phyloP scores from a whole-genome alignment of 2,329 filamentous ascomycete species.

The Neofusicoccum sp. region DNA sequence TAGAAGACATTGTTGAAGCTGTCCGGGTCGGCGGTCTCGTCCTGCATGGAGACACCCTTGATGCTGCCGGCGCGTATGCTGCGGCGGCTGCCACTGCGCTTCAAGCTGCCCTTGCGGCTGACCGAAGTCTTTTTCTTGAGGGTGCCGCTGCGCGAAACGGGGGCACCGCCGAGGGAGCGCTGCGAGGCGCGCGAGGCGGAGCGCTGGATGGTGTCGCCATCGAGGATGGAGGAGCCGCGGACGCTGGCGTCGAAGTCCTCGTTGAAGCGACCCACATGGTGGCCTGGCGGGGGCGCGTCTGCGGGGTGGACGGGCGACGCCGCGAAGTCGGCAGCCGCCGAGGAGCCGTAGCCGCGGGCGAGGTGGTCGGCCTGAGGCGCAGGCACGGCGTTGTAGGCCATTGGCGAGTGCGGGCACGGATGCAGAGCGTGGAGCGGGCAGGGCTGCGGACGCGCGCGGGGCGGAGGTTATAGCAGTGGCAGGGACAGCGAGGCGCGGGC shows the following conservation, averaged over 20 bases:
- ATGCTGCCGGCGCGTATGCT: constrained; percentile 86
- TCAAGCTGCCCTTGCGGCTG: constrained; percentile 69
- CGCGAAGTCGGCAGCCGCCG: constrained; percentile 38
- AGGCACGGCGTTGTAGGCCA: constrained; percentile 36
- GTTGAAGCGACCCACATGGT: constrained; percentile 56
- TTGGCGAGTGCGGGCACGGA: neutral
- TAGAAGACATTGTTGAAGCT: constrained; percentile 81
- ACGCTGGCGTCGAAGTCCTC: constrained; percentile 71
- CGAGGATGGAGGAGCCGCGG: constrained; percentile 63
- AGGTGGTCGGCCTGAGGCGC: constrained; percentile 12
- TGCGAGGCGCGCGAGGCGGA: constrained; percentile 58
- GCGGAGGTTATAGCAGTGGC: constrained; percentile 4
- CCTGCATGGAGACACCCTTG: constrained; percentile 71
- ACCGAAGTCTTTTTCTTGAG: constrained; percentile 86
- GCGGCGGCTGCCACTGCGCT: constrained; percentile 74
- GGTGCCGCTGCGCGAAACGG: constrained; percentile 64
- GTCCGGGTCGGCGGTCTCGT: constrained; percentile 60
- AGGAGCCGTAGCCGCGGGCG: constrained; percentile 27
- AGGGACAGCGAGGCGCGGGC: neutral
- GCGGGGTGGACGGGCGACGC: constrained; percentile 31
- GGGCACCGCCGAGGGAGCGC: constrained; percentile 41
- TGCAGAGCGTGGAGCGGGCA: neutral
- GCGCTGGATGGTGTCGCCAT: constrained; percentile 54
- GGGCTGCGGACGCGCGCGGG: neutral
- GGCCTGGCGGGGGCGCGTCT: constrained; percentile 34